A percentile compares a stretch with the other conserved stretches of the same genome.
These are phyloP conservation scores for Bipolaris victoriae DNA, from an alignment of 2,329 filamentous ascomycete genomes.

Conservation along the genomic window DNA sequence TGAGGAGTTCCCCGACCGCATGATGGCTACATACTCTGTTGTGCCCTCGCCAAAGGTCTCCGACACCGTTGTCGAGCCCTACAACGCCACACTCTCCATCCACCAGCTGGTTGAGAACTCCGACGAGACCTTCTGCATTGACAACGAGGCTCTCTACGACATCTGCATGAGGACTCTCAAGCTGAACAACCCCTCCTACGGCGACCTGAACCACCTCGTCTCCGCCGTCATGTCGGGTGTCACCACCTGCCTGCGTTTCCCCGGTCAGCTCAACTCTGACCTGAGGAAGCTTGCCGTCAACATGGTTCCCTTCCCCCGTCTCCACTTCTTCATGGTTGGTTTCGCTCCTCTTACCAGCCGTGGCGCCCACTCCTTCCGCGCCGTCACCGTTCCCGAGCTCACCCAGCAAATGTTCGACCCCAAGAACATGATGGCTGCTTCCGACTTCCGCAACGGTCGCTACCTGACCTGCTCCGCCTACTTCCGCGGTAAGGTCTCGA, in stretches of 20 bases:
- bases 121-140: conserved; percentile 99
- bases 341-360: conserved; percentile 97
- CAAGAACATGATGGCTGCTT: conserved; percentile 99
- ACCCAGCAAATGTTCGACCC: conserved; percentile 99
- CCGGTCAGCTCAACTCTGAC: conserved; percentile 99
- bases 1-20: conserved; percentile 99
- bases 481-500: conserved; percentile 99
- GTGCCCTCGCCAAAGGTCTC: conserved; percentile 99
- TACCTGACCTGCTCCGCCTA: conserved; percentile 99
- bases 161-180: conserved; percentile 99
- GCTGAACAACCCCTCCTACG: conserved; percentile 97
- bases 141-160: conserved; percentile 99
- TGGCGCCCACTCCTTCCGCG: conserved; percentile 92
- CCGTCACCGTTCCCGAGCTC: conserved; percentile 95
- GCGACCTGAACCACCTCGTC: conserved; percentile 98
- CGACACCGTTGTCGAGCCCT: conserved; percentile 98
- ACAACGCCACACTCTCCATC: conserved; percentile 98
- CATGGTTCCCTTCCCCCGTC: conserved; percentile 99
- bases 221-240: conserved; percentile 99
- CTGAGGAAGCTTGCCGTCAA: conserved; percentile 99
- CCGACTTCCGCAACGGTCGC: conserved; percentile 99
- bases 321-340: conserved; percentile 99
- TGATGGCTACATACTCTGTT: conserved; percentile 99
- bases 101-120: conserved; percentile 99
- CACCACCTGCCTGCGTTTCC: conserved; percentile 98